These are phyloP conservation scores for Sphenostylis stenocarpa DNA, from an alignment of 306 rosid species.

Conservation along the genomic window DNA sequence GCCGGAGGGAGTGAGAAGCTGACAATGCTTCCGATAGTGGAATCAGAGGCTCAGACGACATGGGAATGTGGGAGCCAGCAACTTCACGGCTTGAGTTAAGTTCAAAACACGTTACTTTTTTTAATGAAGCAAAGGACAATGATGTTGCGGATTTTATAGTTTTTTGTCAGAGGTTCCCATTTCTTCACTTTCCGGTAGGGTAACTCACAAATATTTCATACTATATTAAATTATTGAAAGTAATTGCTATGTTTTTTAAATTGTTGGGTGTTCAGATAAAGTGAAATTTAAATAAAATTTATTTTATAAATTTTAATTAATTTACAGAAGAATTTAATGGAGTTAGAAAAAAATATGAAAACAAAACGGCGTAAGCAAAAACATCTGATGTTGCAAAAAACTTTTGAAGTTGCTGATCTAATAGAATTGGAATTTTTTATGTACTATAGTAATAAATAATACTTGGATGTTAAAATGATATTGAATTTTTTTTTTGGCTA, in stretches of 20 bases:
- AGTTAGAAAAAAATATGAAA: neutral
- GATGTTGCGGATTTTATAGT: slow-evolving; percentile 39
- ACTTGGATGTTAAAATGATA: neutral
- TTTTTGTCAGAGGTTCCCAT: slow-evolving; percentile 6
- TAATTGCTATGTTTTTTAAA: neutral
- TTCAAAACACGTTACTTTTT: neutral
- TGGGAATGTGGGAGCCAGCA: slow-evolving; percentile 10
- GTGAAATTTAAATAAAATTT: neutral
- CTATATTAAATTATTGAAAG: too few relatives aligned
- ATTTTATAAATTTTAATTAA: too few relatives aligned
- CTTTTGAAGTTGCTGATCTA: neutral
- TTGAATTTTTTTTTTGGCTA: neutral
- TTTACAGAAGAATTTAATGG: too few relatives aligned
- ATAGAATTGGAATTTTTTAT: neutral
- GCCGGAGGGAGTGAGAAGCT: slow-evolving; percentile 34
- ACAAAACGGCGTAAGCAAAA: neutral
- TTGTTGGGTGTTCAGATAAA: neutral
- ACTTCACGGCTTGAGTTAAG: neutral
- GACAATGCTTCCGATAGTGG: slow-evolving; percentile 39
- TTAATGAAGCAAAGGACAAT: slow-evolving; percentile 2
- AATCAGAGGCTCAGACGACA: slow-evolving; percentile 71
- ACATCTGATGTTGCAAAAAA: neutral
- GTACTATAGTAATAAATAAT: neutral
- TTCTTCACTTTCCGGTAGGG: neutral
- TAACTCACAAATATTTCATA: too few relatives aligned